A percentile compares a stretch with the other conserved stretches of the same genome.
Evolutionary conservation across 148 eudicot species (phyloP).

Genomic region (Vaccinium myrtillus): DNA sequence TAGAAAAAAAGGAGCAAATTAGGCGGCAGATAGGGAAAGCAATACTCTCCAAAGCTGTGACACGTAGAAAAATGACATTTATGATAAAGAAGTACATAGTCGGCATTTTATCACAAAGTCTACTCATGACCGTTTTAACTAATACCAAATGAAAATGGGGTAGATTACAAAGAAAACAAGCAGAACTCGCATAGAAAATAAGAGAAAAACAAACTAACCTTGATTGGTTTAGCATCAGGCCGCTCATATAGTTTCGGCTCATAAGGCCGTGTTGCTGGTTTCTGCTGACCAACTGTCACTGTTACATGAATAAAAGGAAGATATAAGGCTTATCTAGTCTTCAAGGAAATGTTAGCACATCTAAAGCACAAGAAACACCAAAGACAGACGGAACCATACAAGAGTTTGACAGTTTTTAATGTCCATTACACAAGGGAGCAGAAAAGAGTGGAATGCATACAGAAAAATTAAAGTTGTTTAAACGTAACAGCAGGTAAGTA

Average conservation of each 20-base stretch:
- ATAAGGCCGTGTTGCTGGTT: slow-evolving; percentile 50
- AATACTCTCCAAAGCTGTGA: not conserved
- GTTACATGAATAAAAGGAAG: slow-evolving; percentile 23
- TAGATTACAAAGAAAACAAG: not conserved
- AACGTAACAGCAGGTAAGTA: not conserved
- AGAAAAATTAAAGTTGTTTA: not conserved
- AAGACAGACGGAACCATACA: not conserved
- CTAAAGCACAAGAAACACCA: slow-evolving; percentile 3
- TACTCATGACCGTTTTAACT: not conserved
- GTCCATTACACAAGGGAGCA: not conserved
- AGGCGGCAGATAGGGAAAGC: not conserved
- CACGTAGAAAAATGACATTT: not conserved
- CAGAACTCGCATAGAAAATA: not conserved
- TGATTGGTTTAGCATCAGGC: slow-evolving; percentile 51
- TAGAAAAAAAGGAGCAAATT: not conserved
- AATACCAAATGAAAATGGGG: not conserved
- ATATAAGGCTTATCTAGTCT: slow-evolving; percentile 3
- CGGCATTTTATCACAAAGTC: not conserved
- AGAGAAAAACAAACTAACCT: slow-evolving; percentile 44
- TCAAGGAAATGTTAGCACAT: not conserved
- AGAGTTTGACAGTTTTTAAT: not conserved
- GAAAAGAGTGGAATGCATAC: not conserved
- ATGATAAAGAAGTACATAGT: not conserved
- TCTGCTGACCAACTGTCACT: slow-evolving; percentile 54
- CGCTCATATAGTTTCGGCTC: slow-evolving; percentile 57